These are phyloP conservation scores for Fusarium secorum DNA, from an alignment of 2,329 filamentous ascomycete genomes.

Conservation along the genomic window DNA sequence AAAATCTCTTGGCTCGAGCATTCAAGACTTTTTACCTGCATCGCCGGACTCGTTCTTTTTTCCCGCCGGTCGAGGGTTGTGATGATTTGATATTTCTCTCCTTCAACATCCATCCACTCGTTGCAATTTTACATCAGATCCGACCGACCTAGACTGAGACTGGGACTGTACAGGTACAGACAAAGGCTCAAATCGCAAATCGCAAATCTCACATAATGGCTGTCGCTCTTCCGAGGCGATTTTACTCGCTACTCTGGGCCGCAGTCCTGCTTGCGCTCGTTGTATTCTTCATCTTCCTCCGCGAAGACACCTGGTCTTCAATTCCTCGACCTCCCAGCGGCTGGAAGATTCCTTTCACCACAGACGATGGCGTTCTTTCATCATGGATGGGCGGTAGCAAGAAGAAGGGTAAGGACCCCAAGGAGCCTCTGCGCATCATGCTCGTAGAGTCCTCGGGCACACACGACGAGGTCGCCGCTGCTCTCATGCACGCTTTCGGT, in stretches of 20 bases:
- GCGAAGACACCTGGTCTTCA: constrained; percentile 35
- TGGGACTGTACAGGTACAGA: not conserved
- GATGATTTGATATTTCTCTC: constrained; percentile 24
- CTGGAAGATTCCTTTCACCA: constrained; percentile 39
- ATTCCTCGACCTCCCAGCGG: constrained; percentile 26
- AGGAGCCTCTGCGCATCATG: constrained; percentile 36
- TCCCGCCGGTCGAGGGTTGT: constrained; percentile 23
- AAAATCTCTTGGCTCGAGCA: constrained; percentile 16
- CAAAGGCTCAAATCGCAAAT: not conserved
- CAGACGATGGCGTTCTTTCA: constrained; percentile 36
- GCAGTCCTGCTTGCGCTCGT: constrained; percentile 26
- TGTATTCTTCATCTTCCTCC: constrained; percentile 31
- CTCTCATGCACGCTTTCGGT: constrained; percentile 40
- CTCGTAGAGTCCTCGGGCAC: constrained; percentile 41
- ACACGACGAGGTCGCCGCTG: constrained; percentile 42
- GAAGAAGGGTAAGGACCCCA: constrained; percentile 12
- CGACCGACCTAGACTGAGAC: not conserved
- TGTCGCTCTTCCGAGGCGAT: constrained; percentile 33
- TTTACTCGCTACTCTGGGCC: constrained; percentile 35
- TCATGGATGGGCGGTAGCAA: constrained; percentile 26
- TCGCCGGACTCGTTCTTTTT: constrained; percentile 3
- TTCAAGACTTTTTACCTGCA: not conserved
- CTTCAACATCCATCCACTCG: constrained; percentile 11
- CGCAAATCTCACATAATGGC: constrained; percentile 18
- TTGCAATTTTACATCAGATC: not conserved